A percentile compares a stretch with the other conserved stretches of the same genome.
Conservation (phyloP, 2,329 filamentous ascomycete genomes). For the Bipolaris zeicola region DNA sequence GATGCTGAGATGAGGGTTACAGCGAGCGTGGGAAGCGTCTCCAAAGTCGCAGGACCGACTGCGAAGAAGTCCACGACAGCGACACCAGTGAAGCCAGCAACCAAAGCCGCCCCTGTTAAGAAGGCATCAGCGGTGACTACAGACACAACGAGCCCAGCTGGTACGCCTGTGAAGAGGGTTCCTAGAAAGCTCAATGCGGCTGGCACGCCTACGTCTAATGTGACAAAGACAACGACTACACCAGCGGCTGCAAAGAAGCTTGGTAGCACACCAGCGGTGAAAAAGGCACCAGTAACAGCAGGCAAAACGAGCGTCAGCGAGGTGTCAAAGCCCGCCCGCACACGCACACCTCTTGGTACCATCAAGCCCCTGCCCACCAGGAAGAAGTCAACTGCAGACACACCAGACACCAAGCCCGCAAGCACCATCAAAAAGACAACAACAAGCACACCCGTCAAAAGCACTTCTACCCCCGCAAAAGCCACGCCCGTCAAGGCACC, state of each 20-base stretch:
- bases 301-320: conserved; percentile 24
- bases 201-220: conserved; percentile 11
- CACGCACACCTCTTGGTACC: conserved; percentile 23
- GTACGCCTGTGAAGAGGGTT: conserved; percentile 34
- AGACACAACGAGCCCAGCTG: conserved; percentile 14
- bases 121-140: conserved; percentile 17
- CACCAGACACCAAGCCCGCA: conserved; percentile 10
- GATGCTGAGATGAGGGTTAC: conserved; percentile 6
- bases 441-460: conserved; percentile 18
- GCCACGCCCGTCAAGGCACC: conserved; percentile 15
- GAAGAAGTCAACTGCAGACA: conserved; percentile 8
- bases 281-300: conserved; percentile 25
- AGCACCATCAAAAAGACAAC: conserved; percentile 23
- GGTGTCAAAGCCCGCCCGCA: conserved; percentile 22
- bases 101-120: conserved; percentile 22
- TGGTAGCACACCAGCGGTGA: conserved; percentile 14
- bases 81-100: conserved; percentile 25
- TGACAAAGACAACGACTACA: conserved; percentile 7
- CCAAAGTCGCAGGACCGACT: conserved; percentile 34
- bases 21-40: conserved; percentile 40
- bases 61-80: conserved; percentile 35
- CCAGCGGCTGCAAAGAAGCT: conserved; percentile 15
- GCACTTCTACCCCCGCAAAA: conserved; percentile 13
- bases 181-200: conserved; percentile 24
- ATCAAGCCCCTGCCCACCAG: conserved; percentile 27